Percentiles rank a stretch among this genome's conserved stretches.
Evolutionary conservation across 441 rosid genomes (phyloP).

Genomic region (Sinapis alba): DNA sequence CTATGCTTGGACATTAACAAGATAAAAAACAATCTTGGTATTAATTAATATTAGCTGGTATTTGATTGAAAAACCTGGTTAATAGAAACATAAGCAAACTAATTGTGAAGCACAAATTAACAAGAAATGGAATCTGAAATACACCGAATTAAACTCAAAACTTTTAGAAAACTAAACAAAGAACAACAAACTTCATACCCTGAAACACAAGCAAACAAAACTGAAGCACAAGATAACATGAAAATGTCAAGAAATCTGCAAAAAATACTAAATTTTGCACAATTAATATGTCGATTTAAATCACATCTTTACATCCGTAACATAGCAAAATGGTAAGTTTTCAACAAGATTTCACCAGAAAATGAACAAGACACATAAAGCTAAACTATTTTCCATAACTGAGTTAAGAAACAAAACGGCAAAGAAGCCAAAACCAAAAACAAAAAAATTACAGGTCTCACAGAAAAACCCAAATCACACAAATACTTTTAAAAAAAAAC

Average conservation of each 20-base stretch:
- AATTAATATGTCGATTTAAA: not conserved
- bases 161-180: not conserved
- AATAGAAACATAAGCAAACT: conserved; percentile 21
- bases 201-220: not conserved
- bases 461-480: not conserved
- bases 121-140: conserved; percentile 1
- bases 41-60: not conserved
- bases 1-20: not conserved
- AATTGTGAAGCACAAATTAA: not conserved
- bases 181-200: conserved; percentile 18
- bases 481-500: not conserved
- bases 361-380: not conserved
- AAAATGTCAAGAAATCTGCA: not conserved
- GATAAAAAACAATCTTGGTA: not conserved
- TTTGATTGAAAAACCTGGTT: not conserved
- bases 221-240: not conserved
- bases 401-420: not conserved
- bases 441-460: not conserved
- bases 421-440: conserved; percentile 12
- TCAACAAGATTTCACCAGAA: not conserved
- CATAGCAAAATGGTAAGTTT: conserved; percentile 1
- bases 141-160: not conserved
- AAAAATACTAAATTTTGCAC: not conserved
- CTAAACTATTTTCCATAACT: not conserved
- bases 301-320: not conserved